Percentiles rank a stretch among this genome's conserved stretches.
These are phyloP conservation scores for Urostyla sp. DNA, from an alignment of 73 alveolate species.

Conservation along the genomic window DNA sequence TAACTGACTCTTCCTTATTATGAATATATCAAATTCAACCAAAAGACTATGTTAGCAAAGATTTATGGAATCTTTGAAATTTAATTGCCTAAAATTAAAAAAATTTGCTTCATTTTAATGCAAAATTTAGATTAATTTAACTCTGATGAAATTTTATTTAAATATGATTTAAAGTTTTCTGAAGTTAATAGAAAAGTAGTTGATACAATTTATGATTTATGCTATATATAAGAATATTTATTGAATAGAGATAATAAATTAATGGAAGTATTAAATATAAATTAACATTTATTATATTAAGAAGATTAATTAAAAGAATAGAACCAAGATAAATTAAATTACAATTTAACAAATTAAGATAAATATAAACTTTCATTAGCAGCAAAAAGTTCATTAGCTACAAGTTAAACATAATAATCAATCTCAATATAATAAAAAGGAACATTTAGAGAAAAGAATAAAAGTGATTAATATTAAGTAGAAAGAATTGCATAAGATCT, in stretches of 20 bases:
- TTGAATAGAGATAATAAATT: neutral
- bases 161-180: conserved; percentile 40
- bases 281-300: neutral
- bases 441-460: neutral
- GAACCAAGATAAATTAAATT: neutral
- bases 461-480: neutral
- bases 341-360: neutral
- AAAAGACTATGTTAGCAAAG: no score
- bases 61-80: conserved; percentile 29
- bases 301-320: neutral
- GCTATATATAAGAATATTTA: neutral
- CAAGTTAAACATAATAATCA: neutral
- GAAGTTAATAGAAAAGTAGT: conserved; percentile 4
- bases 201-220: neutral
- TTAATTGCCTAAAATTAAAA: conserved; percentile 2
- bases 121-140: conserved; percentile 16
- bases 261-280: neutral
- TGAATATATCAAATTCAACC: no score
- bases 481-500: neutral
- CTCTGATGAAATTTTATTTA: neutral
- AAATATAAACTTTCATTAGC: neutral
- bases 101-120: conserved; percentile 38
- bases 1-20: no score
- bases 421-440: neutral
- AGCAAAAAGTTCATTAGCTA: neutral